Base-by-base conservation (phyloP, 805 yeast genomes). In the Lachancea mirantina region DNA sequence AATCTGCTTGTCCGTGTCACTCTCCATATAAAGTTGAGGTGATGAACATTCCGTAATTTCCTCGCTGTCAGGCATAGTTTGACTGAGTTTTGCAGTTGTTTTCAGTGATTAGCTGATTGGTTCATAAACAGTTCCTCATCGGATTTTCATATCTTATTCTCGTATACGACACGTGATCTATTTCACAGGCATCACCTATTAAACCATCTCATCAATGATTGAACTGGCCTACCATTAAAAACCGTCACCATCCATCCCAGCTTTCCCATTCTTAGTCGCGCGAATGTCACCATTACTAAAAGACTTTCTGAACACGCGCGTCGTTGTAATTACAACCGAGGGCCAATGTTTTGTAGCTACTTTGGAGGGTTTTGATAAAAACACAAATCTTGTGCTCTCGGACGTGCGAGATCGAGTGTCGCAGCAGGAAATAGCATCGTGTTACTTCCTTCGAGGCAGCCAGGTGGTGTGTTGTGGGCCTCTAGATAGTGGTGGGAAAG, bases 321-420 rank as follows among this genome's bases (percentile, higher is more conserved):
- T 76, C 9, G 68, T 74, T 33, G 65, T 76, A 19, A 57, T 76
- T 27, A 73, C 79, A 3, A 62, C 76, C 5, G 79, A 74, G 42
- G 82, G 79, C 8, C 59, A 72, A 30, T 61, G 68, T 32, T 62
- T 70, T 26, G 49, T 63, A 23, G 78, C 75, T 4, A 58, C 46
- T 14, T 46, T 73, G 11, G 69, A 66, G 42, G 85, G 88, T 5
- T 79, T 64, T 45, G 89, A 81, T 51, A 72, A 75, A 41, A 64
- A 73, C 27, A 72, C 82, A 15, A 81, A 81, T 47, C 47, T 81
- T 21, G 61, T 79, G 23, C 55, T 80, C 24, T 57, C 72, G 3
- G 55, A 65, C 24, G 67, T 79, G 11, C 51, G 59, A 14, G 82
- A 77, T 47, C 54, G 78, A 29, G 41, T 42, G 38, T 71, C 73